Base-by-base conservation (phyloP, 2,329 filamentous ascomycete species). In the Pestalotiopsis sp. region DNA sequence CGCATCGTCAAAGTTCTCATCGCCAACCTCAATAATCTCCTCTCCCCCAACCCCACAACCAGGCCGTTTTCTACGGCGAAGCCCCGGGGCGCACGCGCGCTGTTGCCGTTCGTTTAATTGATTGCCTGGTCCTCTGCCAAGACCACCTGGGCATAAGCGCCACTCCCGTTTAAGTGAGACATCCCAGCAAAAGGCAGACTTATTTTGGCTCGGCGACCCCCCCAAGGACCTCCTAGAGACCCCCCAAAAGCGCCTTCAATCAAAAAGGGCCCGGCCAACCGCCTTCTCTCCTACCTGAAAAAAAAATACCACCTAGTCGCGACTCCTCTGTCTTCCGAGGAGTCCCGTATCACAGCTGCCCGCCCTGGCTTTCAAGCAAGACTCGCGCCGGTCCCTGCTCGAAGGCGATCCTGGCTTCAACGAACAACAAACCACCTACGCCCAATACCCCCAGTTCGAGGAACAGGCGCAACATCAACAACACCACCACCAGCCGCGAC, bases 341-440 rank as follows among this genome's bases (percentile, higher is more conserved):
- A 73, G 76, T 76, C 74, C 69, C 67, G 66, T 67, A 20, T 45
- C 72, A 72, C 73, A 78, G 70, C 74, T 75, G 80, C 80, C 80
- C 81, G 80, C 74, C 80, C 80, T 85, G 83, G 83, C 83, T 79
- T 80, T 78, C 73, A 78, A 79, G 76, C 80, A 80, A 73, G 83
- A 85, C 68, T 78, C 81, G 49, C 81, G 83, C 75, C 82, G 82
- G 76, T 84, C 82, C 65, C 80, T 84, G 65, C 77, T 85, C 74
- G 78, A 78, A 72, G 78, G 76, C 71, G 80, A 82, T 70, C 75
- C 77, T 45, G 72, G 75, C 57, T 78, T 77, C 57, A 71, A 73
- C 27, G 73, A 75, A 59, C 68, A 70, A 65, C 70, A 68, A 52
- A 65, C 69, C n/a, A 65, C 68, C 1, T 69, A 71, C 63, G 68